These are phyloP conservation scores for Achaetomiella virescens DNA, from an alignment of 495 filamentous ascomycete species.

Conservation along the genomic window DNA sequence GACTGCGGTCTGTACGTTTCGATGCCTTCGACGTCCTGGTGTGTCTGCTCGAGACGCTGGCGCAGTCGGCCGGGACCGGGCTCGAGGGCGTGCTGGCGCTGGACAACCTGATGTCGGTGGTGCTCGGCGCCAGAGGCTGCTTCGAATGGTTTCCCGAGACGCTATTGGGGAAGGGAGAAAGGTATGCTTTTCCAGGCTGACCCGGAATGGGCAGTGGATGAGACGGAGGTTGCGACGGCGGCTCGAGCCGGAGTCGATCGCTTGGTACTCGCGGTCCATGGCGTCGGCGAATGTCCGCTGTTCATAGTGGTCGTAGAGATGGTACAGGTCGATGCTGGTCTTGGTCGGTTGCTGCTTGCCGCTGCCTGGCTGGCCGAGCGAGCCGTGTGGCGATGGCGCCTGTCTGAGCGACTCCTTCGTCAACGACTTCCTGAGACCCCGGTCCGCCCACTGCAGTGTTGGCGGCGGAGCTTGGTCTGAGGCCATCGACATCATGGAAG, in stretches of 20 bases:
- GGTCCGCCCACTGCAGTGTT: conserved; percentile 21
- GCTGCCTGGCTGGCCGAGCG: not conserved
- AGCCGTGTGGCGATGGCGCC: conserved; percentile 8
- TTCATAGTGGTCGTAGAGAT: conserved; percentile 50
- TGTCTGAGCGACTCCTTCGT: conserved; percentile 32
- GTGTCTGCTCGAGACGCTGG: conserved; percentile 45
- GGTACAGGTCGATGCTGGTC: conserved; percentile 29
- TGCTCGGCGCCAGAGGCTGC: conserved; percentile 1
- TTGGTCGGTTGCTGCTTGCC: conserved; percentile 18
- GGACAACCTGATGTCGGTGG: conserved; percentile 7
- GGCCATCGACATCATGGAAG: conserved; percentile 35
- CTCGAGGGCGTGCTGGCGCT: conserved; percentile 15
- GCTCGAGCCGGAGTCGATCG: conserved; percentile 3
- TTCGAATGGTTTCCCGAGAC: conserved; percentile 12
- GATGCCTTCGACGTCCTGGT: conserved; percentile 46
- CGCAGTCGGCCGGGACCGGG: conserved; percentile 31
- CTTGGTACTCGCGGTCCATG: conserved; percentile 28
- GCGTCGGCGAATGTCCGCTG: conserved; percentile 39
- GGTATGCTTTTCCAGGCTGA: conserved; percentile 8
- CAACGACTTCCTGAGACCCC: conserved; percentile 22
- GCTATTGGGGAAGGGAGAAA: conserved; percentile 19
- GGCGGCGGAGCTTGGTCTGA: conserved; percentile 26
- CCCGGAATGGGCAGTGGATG: conserved; percentile 12
- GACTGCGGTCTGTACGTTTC: conserved; percentile 36
- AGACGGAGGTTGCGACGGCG: conserved; percentile 3